Conservation (phyloP, 1,139 yeast genomes). For the Hansenula sp. region DNA sequence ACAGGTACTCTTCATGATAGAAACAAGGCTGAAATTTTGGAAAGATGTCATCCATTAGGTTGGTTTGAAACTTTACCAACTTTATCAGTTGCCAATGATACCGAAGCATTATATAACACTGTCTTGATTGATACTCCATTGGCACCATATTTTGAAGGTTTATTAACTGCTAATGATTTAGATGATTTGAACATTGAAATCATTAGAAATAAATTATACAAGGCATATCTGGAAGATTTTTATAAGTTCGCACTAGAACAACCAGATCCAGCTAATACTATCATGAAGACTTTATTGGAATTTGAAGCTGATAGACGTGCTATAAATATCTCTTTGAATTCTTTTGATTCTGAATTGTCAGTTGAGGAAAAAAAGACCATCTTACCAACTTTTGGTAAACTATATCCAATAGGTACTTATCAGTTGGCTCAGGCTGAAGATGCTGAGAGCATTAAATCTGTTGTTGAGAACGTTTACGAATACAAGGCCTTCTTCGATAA, state of each 20-base stretch:
- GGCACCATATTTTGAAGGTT: conserved; percentile 92
- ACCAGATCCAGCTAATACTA: conserved; percentile 73
- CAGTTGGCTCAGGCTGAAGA: conserved; percentile 78
- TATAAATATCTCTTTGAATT: conserved; percentile 86
- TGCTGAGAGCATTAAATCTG: conserved; percentile 72
- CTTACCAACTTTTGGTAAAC: conserved; percentile 76
- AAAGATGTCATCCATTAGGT: conserved; percentile 93
- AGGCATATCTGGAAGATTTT: conserved; percentile 90
- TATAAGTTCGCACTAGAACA: conserved; percentile 56
- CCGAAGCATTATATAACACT: conserved; percentile 86
- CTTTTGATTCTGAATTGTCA: conserved; percentile 76
- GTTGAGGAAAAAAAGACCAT: conserved; percentile 65
- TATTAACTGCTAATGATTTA: conserved; percentile 88
- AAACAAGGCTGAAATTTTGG: conserved; percentile 80
- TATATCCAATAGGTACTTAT: conserved; percentile 72
- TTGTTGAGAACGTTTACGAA: conserved; percentile 72
- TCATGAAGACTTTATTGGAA: conserved; percentile 70
- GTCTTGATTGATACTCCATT: conserved; percentile 97
- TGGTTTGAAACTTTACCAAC: conserved; percentile 99
- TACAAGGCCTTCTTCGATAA: conserved; percentile 73
- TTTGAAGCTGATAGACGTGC: conserved; percentile 97
- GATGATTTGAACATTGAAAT: conserved; percentile 96
- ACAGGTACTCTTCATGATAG: conserved; percentile 97
- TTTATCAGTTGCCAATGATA: conserved; percentile 87
- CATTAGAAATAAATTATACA: conserved; percentile 85